Percentiles rank a stretch among this genome's conserved stretches.
Conservation (phyloP, 148 eudicot genomes). For the Cornus kousa region DNA sequence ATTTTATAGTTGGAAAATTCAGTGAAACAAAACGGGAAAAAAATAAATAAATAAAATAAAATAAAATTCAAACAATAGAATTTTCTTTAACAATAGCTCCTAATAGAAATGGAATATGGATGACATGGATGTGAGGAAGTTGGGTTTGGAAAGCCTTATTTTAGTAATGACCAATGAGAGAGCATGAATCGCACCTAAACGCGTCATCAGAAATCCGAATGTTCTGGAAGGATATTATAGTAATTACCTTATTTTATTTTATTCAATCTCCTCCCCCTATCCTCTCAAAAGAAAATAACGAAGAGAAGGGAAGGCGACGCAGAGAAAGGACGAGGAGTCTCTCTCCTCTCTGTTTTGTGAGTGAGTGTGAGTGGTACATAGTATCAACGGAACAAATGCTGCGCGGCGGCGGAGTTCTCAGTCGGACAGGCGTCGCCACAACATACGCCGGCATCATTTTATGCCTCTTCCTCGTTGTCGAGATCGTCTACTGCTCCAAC, state of each 20-base stretch:
- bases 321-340: background rate
- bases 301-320: background rate
- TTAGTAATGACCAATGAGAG: too few relatives aligned
- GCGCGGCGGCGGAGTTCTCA: slow-evolving; percentile 17
- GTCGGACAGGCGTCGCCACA: slow-evolving; percentile 16
- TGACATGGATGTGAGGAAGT: too few relatives aligned
- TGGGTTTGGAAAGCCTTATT: too few relatives aligned
- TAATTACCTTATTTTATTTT: background rate
- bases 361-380: background rate
- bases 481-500: slow-evolving; percentile 30
- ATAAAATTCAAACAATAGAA: too few relatives aligned
- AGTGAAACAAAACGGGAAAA: too few relatives aligned
- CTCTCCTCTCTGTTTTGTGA: background rate
- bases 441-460: slow-evolving; percentile 17
- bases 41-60: too few relatives aligned
- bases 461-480: slow-evolving; percentile 28
- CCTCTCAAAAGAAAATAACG: background rate
- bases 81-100: too few relatives aligned
- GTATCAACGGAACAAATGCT: slow-evolving; percentile 12
- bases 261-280: too few relatives aligned
- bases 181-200: too few relatives aligned
- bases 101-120: too few relatives aligned
- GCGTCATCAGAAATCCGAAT: background rate
- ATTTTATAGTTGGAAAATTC: too few relatives aligned
- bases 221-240: slow-evolving; percentile 1